Conservation (phyloP, 108 stramenopile genomes). For the Skeletonema potamos region DNA sequence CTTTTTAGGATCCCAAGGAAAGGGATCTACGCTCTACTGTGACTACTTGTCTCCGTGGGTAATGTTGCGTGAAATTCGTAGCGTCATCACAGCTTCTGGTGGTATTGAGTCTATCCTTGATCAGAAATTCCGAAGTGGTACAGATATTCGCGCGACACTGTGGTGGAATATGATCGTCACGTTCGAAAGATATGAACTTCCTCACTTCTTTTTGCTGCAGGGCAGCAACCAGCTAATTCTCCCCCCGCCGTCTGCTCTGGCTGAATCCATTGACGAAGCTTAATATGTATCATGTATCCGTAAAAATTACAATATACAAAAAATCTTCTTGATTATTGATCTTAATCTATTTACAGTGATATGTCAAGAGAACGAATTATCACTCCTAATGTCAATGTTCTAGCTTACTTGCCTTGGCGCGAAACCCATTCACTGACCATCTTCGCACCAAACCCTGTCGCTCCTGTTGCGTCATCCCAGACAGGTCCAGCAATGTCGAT, state of each 20-base stretch:
- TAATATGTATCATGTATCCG: too few species aligned
- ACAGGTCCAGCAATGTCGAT: conserved; percentile 94
- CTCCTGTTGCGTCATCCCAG: conserved; percentile 86
- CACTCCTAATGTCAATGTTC: background rate
- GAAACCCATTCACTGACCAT: conserved; percentile 87
- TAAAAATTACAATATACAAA: background rate
- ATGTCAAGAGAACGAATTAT: background rate
- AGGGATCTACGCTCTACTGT: conserved; percentile 71
- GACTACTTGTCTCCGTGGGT: conserved; percentile 87
- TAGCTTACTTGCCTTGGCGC: conserved; percentile 55
- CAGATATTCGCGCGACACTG: conserved; percentile 65
- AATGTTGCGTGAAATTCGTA: conserved; percentile 62
- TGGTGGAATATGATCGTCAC: conserved; percentile 89
- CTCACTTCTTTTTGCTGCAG: conserved; percentile 76
- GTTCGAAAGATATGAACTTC: conserved; percentile 59
- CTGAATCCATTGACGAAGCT: background rate
- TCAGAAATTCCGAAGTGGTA: conserved; percentile 62
- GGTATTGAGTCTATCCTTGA: conserved; percentile 63
- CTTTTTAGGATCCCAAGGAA: conserved; percentile 76
- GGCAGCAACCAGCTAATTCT: conserved; percentile 63
- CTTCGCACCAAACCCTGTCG: conserved; percentile 95
- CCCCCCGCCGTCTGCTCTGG: conserved; percentile 20
- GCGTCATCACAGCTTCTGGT: conserved; percentile 45
- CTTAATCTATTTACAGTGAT: background rate
- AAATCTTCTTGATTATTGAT: too few species aligned